These are phyloP conservation scores for Tetrahymena borealis DNA, from an alignment of 73 alveolate genomes.

Conservation along the genomic window DNA sequence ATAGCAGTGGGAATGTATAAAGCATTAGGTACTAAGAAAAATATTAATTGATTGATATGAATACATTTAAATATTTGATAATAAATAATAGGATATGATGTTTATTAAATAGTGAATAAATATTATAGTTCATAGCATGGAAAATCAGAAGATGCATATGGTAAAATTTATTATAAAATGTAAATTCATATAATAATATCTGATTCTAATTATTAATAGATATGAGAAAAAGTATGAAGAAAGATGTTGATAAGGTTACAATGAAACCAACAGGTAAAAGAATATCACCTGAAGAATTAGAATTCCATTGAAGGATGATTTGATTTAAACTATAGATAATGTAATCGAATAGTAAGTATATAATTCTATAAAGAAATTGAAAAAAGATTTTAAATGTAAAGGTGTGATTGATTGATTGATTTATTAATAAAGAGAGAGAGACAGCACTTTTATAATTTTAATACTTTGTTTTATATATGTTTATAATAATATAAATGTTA, in stretches of 20 bases:
- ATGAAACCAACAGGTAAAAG: conserved; percentile 71
- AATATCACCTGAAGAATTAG: conserved; percentile 81
- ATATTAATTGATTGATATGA: neutral
- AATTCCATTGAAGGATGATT: conserved; percentile 75
- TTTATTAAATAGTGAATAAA: conserved; percentile 75
- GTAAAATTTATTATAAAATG: neutral
- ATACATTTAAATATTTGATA: neutral
- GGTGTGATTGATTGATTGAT: too few species aligned
- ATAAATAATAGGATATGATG: conserved; percentile 77
- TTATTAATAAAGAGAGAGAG: too few species aligned
- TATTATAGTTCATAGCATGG: conserved; percentile 86
- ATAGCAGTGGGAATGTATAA: conserved; percentile 92
- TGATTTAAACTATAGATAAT: too few species aligned
- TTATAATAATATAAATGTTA: too few species aligned
- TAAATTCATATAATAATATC: neutral
- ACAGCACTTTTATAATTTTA: too few species aligned
- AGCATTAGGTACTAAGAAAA: conserved; percentile 23
- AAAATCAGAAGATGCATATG: conserved; percentile 88
- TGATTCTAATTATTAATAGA: conserved; percentile 39
- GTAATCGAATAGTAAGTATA: too few species aligned
- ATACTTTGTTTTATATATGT: too few species aligned
- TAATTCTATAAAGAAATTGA: too few species aligned
- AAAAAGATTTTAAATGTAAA: too few species aligned
- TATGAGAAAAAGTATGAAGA: conserved; percentile 93
- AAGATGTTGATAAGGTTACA: conserved; percentile 78